Evolutionary conservation across 495 filamentous ascomycete species (phyloP).

Genomic region (Trichoderma asperelloides): DNA sequence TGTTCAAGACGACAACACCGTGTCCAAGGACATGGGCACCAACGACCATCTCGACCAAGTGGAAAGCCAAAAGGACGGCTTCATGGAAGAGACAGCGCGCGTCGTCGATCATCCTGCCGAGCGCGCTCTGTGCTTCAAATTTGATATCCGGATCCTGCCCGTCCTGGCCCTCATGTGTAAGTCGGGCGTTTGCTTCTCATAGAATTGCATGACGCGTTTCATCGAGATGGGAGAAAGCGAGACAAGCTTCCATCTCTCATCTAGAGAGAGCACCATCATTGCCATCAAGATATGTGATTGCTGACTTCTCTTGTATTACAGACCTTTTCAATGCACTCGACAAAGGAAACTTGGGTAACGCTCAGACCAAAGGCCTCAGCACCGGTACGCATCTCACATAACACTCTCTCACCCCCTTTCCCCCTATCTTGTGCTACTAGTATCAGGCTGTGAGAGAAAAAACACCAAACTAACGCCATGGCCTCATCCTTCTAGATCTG

Average conservation of each 20-base stretch:
- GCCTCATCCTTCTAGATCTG: slow-evolving; percentile 37
- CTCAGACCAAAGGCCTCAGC: slow-evolving; percentile 47
- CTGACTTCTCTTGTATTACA: slow-evolving; percentile 16
- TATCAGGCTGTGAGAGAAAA: background rate
- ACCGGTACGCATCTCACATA: slow-evolving; percentile 28
- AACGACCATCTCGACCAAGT: background rate
- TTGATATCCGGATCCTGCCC: slow-evolving; percentile 54
- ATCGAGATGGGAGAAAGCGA: too few species aligned
- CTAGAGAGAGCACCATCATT: background rate
- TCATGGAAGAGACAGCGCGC: slow-evolving; percentile 12
- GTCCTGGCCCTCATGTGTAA: slow-evolving; percentile 56
- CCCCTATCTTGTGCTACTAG: background rate
- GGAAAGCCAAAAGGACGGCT: background rate
- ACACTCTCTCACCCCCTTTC: background rate
- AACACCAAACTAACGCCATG: background rate
- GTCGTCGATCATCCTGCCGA: slow-evolving; percentile 40
- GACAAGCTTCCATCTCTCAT: background rate
- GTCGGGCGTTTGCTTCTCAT: slow-evolving; percentile 10
- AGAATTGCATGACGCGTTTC: background rate
- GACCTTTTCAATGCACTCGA: slow-evolving; percentile 57
- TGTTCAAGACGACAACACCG: background rate
- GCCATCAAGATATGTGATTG: slow-evolving; percentile 7
- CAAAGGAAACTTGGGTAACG: slow-evolving; percentile 62
- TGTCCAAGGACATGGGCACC: slow-evolving; percentile 6
- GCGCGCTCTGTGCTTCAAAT: slow-evolving; percentile 52